Base-by-base conservation (phyloP, 331 rosid genomes). In the Cydonia oblonga region DNA sequence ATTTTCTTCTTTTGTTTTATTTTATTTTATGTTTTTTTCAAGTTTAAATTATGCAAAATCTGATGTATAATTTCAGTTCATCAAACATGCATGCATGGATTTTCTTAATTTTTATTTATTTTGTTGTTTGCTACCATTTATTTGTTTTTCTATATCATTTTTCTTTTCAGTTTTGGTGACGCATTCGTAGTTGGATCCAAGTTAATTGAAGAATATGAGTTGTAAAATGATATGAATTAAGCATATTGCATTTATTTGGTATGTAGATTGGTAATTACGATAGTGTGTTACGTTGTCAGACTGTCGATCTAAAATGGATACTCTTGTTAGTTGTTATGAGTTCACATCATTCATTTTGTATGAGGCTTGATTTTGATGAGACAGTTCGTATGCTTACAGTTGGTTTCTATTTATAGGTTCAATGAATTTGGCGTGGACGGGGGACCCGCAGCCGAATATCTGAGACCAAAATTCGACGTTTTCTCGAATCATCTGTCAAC, bases 341-440 rank as follows among this genome's bases (percentile, higher is more conserved):
- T 51, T 51, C 20, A 51, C 11, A 51, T 18, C 56, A 18, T 18
- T 51, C 56, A 51, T 51, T 51, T 51, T 1, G 56, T 18, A 18
- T 0, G 56, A 51, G 22, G 19, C 42, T 74, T 74, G 68, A 58
- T 42, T 4, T 32, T 5, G 63, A 46, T 26, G 23, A 44, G 38
- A 2, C 58, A 16, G 16, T 60, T 51, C 4, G 23, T 51, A 18
- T 6, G 56, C 56, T 51, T 51, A 51, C 23, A 11, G 53, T 57
- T 58, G 67, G 67, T 71, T 78, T 57, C 69, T 53, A 71, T 64
- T 54, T 59, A n/a, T 70, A 89, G 95, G 87, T 81, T 83, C 64
- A 84, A 80, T 66, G 89, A 83, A 32, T 89, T 75, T 60, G 95
- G 89, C 26, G 63, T 69, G 35, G 84, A 89, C 72, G 95, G 91